A percentile compares a stretch with the other conserved stretches of the same genome.
These are phyloP conservation scores for Nannochloropsis salina DNA, from an alignment of 108 stramenopile species.

Conservation along the genomic window DNA sequence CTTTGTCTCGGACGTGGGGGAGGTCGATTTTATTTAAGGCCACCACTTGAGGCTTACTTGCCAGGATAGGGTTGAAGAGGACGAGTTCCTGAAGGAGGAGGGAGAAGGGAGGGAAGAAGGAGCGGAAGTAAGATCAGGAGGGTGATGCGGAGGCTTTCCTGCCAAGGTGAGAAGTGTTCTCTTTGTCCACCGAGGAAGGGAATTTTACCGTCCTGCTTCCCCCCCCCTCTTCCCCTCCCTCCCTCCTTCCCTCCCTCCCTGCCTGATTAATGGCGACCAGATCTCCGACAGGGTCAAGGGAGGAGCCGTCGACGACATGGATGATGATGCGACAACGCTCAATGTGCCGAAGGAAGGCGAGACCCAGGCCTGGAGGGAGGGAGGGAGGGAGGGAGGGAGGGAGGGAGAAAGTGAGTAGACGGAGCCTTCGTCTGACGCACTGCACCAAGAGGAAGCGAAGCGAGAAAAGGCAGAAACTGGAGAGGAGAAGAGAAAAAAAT, in stretches of 20 bases:
- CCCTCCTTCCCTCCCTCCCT: background rate
- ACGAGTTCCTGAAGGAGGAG: slow-evolving; percentile 60
- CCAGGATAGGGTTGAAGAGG: slow-evolving; percentile 70
- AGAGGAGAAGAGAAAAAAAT: too few species aligned
- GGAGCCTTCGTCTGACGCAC: background rate
- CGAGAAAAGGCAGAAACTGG: too few species aligned
- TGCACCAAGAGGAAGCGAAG: too few species aligned
- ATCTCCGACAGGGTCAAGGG: slow-evolving; percentile 82
- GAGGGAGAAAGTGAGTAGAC: background rate
- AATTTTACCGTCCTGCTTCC: too few species aligned
- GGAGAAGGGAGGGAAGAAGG: background rate
- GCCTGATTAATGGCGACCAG: slow-evolving; percentile 75
- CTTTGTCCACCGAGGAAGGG: too few species aligned
- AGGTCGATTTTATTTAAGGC: slow-evolving; percentile 85
- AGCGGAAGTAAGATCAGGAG: background rate
- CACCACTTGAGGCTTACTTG: slow-evolving; percentile 86
- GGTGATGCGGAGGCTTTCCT: too few species aligned
- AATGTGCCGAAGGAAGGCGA: slow-evolving; percentile 79
- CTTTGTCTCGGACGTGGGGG: slow-evolving; percentile 67
- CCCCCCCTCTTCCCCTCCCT: background rate
- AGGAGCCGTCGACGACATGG: slow-evolving; percentile 88
- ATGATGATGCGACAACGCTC: slow-evolving; percentile 81
- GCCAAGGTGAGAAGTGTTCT: too few species aligned
- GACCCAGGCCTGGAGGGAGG: slow-evolving; percentile 65
- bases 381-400: background rate